Conservation (phyloP, 73 alveolate genomes). For the Paramecium bursaria region DNA sequence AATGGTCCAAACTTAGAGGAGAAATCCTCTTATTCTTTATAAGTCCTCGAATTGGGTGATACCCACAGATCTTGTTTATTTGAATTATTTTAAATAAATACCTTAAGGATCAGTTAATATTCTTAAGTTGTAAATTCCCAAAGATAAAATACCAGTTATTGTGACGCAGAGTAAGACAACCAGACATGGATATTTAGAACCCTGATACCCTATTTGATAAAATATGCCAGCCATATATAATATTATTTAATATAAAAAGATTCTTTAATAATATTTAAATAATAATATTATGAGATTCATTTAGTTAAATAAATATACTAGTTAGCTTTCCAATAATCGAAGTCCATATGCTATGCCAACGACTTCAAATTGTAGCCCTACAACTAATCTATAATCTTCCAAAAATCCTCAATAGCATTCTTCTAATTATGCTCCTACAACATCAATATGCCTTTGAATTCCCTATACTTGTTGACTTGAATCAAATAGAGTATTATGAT, state of each 20-base stretch:
- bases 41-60: slow-evolving; percentile 83
- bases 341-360: too few relatives aligned
- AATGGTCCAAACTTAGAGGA: slow-evolving; percentile 89
- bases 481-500: too few relatives aligned
- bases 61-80: slow-evolving; percentile 92
- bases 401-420: too few relatives aligned
- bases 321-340: too few relatives aligned
- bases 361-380: too few relatives aligned
- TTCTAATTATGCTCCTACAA: too few relatives aligned
- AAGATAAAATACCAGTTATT: slow-evolving; percentile 59
- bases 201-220: slow-evolving; percentile 23
- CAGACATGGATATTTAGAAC: slow-evolving; percentile 59
- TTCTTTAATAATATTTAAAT: too few relatives aligned
- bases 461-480: too few relatives aligned
- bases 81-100: slow-evolving; percentile 18
- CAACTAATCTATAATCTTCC: too few relatives aligned
- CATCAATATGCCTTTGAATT: too few relatives aligned
- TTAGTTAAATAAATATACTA: too few relatives aligned
- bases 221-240: slow-evolving; percentile 56
- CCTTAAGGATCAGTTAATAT: slow-evolving; percentile 64
- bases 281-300: too few relatives aligned
- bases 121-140: slow-evolving; percentile 49
- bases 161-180: slow-evolving; percentile 60
- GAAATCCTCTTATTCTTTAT: slow-evolving; percentile 82
- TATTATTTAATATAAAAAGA: not conserved